These are phyloP conservation scores for Xylaria sp. DNA, from an alignment of 2,329 filamentous ascomycete genomes.

Conservation along the genomic window DNA sequence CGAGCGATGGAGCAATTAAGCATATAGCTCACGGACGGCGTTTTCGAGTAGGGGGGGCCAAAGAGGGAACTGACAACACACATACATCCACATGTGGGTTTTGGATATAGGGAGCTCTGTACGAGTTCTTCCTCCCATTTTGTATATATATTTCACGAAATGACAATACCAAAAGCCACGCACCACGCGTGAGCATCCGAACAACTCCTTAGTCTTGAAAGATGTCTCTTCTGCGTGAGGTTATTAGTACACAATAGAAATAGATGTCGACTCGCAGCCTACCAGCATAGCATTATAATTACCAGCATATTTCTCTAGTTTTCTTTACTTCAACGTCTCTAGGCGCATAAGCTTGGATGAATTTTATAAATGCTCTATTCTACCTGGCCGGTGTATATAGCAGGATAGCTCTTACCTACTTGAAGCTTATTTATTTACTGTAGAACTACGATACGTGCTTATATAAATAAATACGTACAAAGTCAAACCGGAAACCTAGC, in stretches of 20 bases:
- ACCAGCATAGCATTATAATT: no score
- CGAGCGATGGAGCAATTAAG: conserved; percentile 16
- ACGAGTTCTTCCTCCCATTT: conserved; percentile 9
- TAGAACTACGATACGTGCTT: not conserved
- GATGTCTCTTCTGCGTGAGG: no score
- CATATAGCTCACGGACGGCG: conserved; percentile 25
- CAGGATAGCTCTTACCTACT: no score
- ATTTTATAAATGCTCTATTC: no score
- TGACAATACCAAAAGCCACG: conserved; percentile 26
- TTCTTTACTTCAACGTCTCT: no score
- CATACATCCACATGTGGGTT: conserved; percentile 16
- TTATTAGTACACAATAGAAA: no score
- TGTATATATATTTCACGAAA: conserved; percentile 36
- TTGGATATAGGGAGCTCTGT: conserved; percentile 12
- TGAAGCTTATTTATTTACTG: not conserved
- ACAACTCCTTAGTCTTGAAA: not conserved
- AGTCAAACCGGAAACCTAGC: not conserved
- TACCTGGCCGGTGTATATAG: no score
- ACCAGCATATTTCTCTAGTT: no score
- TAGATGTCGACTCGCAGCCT: no score
- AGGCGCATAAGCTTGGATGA: no score
- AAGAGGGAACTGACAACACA: conserved; percentile 10
- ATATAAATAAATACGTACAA: not conserved
- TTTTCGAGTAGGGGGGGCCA: conserved; percentile 15
- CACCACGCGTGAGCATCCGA: conserved; percentile 14